A percentile compares a stretch with the other conserved stretches of the same genome.
These are phyloP conservation scores for Cicer bijugum DNA, from an alignment of 306 rosid genomes.

Conservation along the genomic window DNA sequence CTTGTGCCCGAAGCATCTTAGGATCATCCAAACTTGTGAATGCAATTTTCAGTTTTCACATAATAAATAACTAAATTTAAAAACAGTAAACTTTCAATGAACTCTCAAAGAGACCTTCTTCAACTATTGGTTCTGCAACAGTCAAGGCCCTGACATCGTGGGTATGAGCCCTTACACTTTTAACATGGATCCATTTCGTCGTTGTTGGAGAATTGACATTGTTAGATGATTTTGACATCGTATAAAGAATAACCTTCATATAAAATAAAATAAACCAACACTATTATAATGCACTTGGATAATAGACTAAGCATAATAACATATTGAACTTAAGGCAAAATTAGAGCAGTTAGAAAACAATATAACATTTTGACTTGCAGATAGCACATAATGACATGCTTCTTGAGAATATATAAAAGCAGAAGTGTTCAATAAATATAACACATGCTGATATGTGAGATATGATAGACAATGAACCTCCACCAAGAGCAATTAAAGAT, in stretches of 20 bases:
- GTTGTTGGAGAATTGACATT: conserved; percentile 43
- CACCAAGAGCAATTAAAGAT: conserved; percentile 32
- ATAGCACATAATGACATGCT: neutral
- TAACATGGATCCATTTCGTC: conserved; percentile 80
- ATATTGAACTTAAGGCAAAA: neutral
- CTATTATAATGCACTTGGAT: conserved; percentile 36
- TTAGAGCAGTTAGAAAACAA: neutral
- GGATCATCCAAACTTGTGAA: neutral
- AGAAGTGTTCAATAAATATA: conserved; percentile 8
- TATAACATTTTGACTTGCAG: neutral
- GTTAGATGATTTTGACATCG: conserved; percentile 58
- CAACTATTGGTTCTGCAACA: conserved; percentile 78
- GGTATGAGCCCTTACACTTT: conserved; percentile 75
- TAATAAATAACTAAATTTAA: neutral
- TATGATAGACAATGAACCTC: neutral
- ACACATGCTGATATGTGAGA: neutral
- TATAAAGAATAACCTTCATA: conserved; percentile 86
- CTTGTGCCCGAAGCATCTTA: neutral
- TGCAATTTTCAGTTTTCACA: neutral
- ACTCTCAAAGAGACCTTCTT: conserved; percentile 65
- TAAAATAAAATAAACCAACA: conserved; percentile 34
- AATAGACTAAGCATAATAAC: neutral
- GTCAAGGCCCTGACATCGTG: conserved; percentile 88
- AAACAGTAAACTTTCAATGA: neutral
- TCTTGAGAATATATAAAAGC: neutral